phyloP scores from a whole-genome alignment of 2,329 filamentous ascomycete genomes.

The Fusarium kyushuense region DNA sequence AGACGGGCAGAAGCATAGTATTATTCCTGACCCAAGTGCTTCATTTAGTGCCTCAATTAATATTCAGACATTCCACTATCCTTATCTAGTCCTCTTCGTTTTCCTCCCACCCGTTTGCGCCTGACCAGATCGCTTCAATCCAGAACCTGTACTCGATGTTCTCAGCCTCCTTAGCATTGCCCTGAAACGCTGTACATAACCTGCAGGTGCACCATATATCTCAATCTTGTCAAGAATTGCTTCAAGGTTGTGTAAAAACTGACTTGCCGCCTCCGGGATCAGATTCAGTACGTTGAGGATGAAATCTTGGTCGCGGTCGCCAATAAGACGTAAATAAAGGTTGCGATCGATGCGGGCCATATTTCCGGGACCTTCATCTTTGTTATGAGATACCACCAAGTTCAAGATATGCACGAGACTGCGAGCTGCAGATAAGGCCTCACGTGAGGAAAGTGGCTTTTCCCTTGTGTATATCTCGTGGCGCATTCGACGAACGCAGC shows the following conservation, averaged over 20 bases:
- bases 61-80: not conserved
- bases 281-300: conserved; percentile 59
- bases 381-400: conserved; percentile 57
- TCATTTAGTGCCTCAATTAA: not conserved
- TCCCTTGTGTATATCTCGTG: conserved; percentile 56
- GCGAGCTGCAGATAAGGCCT: conserved; percentile 60
- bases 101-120: conserved; percentile 45
- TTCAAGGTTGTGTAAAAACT: conserved; percentile 57
- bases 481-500: conserved; percentile 58
- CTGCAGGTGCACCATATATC: conserved; percentile 50
- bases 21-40: not conserved
- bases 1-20: conserved; percentile 7
- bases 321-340: conserved; percentile 62
- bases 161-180: conserved; percentile 50
- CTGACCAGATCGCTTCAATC: conserved; percentile 51
- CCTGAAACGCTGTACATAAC: conserved; percentile 54
- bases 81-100: conserved; percentile 54
- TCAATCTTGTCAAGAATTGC: conserved; percentile 51
- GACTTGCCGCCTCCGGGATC: conserved; percentile 59
- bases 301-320: conserved; percentile 59
- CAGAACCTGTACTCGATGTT: conserved; percentile 44
- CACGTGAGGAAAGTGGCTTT: conserved; percentile 53
- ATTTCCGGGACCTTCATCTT: conserved; percentile 51
- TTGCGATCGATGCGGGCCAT: conserved; percentile 54
- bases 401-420: conserved; percentile 63